Percentiles rank a stretch among this genome's conserved stretches.
These are phyloP conservation scores for Chimonanthus praecox DNA, from an alignment of 164 flowering plant genomes.

Conservation along the genomic window DNA sequence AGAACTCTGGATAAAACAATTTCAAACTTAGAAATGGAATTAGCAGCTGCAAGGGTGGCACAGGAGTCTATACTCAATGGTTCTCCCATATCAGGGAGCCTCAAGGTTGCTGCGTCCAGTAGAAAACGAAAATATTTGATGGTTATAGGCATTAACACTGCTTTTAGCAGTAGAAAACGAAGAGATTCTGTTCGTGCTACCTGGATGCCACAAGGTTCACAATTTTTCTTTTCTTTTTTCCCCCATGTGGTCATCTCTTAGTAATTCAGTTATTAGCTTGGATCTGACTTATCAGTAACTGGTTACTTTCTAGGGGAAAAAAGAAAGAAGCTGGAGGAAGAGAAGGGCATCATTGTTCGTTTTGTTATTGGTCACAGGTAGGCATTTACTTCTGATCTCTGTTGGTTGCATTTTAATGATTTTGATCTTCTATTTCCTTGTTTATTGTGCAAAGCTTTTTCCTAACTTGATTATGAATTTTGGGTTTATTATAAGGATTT, in stretches of 20 bases:
- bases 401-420: no score
- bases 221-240: neutral
- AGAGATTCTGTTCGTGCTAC: conserved; percentile 96
- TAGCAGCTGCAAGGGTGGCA: conserved; percentile 89
- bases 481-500: no score
- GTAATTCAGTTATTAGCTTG: neutral
- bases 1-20: conserved; percentile 88
- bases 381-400: conserved; percentile 8
- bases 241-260: neutral
- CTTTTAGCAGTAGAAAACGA: conserved; percentile 94
- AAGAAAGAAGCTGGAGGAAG: conserved; percentile 87
- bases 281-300: neutral
- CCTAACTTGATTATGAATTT: no score
- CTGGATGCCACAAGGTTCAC: conserved; percentile 93
- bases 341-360: conserved; percentile 87
- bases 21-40: conserved; percentile 90
- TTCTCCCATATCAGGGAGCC: conserved; percentile 55
- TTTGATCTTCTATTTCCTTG: no score
- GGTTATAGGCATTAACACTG: conserved; percentile 93
- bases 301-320: conserved; percentile 46
- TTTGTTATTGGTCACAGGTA: conserved; percentile 98
- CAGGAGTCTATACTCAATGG: conserved; percentile 76
- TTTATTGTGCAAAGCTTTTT: no score
- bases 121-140: conserved; percentile 64
- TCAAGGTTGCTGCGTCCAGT: conserved; percentile 30